Base-by-base conservation (phyloP, 345 rosid species). In the Eucalyptus tenuipes region DNA sequence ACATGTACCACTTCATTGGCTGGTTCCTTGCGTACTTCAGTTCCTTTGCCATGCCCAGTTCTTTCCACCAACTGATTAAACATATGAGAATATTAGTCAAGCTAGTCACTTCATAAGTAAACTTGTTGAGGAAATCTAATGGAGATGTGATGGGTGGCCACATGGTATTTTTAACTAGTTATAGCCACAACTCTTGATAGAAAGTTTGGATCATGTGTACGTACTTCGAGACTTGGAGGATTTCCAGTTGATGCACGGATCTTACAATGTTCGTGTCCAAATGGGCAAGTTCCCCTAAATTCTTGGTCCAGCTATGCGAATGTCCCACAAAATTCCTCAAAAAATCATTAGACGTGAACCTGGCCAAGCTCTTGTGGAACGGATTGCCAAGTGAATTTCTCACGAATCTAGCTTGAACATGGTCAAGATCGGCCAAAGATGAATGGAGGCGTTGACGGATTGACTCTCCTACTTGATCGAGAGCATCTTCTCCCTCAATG, bases 401-500 rank as follows among this genome's bases (percentile, higher is more conserved):
- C 20, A 86, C 79, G 31, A 85, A 7, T 48, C 44, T 49, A 10
- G 84, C 88, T 8, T 27, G 88, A 33, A 42, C 40, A 5, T 25
- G 48, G 50, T 87, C 82, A 29, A 87, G 49, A 29, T 86, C 29
- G 24, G n/a, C 29, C 44, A 44, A 13, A 15, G 79, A 88, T 12
- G 82, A 20, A 7, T 16, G 48, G 18, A 88, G 87, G 82, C 20
- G 47, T 10, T 0, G 37, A 33, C 17, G 45, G 50, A 90, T 88
- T 13, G 87, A 90, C 5, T 85, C 89, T 86, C 90, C 89, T 13
- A 91, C 92, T 79, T 91, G 91, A 37, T 93, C 94, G 17, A 93
- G 94, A 48, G 52, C 86, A 85, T 92, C 90, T 92, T 95, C 98
- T 14, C 93, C 97, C 29, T 86, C 90, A 16, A 89, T 82, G 64